Evolutionary conservation across 1,284 basidiomycete genomes (phyloP).

Genomic region (Stereum hirsutum): DNA sequence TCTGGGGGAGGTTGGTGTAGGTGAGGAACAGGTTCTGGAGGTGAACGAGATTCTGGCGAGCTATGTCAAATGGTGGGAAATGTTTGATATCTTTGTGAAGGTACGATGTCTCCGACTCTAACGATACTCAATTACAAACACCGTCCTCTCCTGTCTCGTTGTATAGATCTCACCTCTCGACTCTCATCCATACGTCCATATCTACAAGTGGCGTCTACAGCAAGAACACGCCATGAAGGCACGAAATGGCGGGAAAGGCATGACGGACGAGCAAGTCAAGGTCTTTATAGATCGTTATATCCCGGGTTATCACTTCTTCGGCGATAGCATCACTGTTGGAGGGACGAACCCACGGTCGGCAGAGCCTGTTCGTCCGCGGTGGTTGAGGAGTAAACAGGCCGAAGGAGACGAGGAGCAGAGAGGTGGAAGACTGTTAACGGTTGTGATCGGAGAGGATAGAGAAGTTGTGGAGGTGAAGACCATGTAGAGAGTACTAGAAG

Average conservation of each 20-base stretch:
- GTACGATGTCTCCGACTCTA: conserved; percentile 20
- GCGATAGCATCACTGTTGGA: conserved; percentile 30
- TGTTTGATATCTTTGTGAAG: conserved; percentile 65
- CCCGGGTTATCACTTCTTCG: conserved; percentile 78
- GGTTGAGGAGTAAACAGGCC: conserved; percentile 26
- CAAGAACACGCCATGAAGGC: conserved; percentile 87
- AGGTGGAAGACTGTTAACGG: conserved; percentile 17
- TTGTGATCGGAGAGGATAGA: conserved; percentile 14
- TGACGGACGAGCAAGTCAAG: conserved; percentile 76
- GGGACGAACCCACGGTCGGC: conserved; percentile 12
- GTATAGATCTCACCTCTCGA: conserved; percentile 41
- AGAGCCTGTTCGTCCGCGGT: conserved; percentile 19
- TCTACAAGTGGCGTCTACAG: conserved; percentile 76
- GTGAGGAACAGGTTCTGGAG: conserved; percentile 41
- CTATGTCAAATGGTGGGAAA: conserved; percentile 60
- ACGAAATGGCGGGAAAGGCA: conserved; percentile 73
- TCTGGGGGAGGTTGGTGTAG: too few relatives aligned
- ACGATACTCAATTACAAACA: background rate
- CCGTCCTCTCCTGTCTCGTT: background rate
- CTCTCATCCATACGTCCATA: conserved; percentile 39
- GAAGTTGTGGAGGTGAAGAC: background rate
- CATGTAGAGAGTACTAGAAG: too few relatives aligned
- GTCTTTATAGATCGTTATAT: conserved; percentile 76
- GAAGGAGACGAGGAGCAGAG: background rate
- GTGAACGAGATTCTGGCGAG: conserved; percentile 51